Evolutionary conservation across 495 filamentous ascomycete species (phyloP), one percentile per base, ranked within the genome.

Genomic region (Penicillium psychrofluorescens): DNA sequence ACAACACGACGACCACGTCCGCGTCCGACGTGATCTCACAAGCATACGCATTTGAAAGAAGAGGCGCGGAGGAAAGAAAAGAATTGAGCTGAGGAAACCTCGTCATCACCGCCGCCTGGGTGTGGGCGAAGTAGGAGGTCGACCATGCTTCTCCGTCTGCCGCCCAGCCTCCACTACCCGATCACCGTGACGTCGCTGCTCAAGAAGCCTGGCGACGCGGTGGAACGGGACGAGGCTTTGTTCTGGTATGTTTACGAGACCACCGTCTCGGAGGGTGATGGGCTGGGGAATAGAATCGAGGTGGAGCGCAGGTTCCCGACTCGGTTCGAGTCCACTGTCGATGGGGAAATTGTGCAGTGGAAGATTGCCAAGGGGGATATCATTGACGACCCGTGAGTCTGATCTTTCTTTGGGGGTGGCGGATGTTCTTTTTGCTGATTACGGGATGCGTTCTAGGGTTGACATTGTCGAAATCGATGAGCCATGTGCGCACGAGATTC

Each of bases 141-240:
- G 53, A 64, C 51, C 43, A 77, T 77, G 74, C 70, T 75, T 58
- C 62, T 77, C 53, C 70, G 67, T 55, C 55, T 78, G 50, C 72
- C 74, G 43, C 43, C 61, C 39, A 67, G 69, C 50, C 77, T 97
- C 40, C 86, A 86, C 63, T 99, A 95, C 66, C 92, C 92, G 48
- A 90, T 97, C 71, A 96, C 88, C 55, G 84, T 99, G 64, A 88
- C 81, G 54, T 82, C 86, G 63, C 74, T 97, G 49, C 79, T 90
- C 29, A 90, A 90, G 64, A 61, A 75, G 53, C 77, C 79, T 6
- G 81, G 82, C 61, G 86, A 95, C 50, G 60, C 74, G 56, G 76
- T 99, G 59, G 70, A 80, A 52, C 81, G 81, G 62, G 76, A 85
- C 61, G 83, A 86, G 46, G 71, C 83, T 2, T 65, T 97, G 31